phyloP scores from a whole-genome alignment of 352 stramenopile genomes.

The Phytophthora syringae region DNA sequence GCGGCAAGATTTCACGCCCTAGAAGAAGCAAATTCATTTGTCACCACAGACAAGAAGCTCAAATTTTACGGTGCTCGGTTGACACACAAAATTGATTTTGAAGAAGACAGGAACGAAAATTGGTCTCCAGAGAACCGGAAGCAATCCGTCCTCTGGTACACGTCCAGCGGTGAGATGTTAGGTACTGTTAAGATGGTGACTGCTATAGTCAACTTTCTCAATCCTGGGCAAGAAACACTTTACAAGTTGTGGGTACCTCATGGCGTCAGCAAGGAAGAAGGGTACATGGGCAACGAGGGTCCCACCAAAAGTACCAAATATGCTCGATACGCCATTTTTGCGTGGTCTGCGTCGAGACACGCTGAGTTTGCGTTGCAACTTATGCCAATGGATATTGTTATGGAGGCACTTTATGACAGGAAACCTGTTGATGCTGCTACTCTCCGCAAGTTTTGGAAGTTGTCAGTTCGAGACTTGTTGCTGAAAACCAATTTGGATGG shows the following conservation, averaged over 20 bases:
- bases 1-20: slow-evolving; percentile 12
- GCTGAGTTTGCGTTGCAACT: slow-evolving; percentile 4
- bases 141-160: slow-evolving; percentile 11
- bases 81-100: slow-evolving; percentile 11
- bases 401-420: slow-evolving; percentile 4
- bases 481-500: not conserved
- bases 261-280: slow-evolving; percentile 22
- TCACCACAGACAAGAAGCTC: not conserved
- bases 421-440: not conserved
- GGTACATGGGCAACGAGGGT: slow-evolving; percentile 11
- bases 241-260: slow-evolving; percentile 12
- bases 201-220: slow-evolving; percentile 17
- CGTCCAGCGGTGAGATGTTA: not conserved
- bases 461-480: not conserved
- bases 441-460: slow-evolving; percentile 14
- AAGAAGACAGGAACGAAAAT: not conserved
- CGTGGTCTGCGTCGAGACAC: slow-evolving; percentile 5
- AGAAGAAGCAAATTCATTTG: slow-evolving; percentile 5
- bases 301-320: slow-evolving; percentile 25
- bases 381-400: slow-evolving; percentile 6
- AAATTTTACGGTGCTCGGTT: slow-evolving; percentile 16
- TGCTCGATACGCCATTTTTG: slow-evolving; percentile 15
- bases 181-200: not conserved
- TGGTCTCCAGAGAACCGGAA: not conserved
- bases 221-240: slow-evolving; percentile 19